Evolutionary conservation across 768 basidiomycete genomes (phyloP), one percentile per base, ranked within the genome.

Genomic region (Trametes coccinea): DNA sequence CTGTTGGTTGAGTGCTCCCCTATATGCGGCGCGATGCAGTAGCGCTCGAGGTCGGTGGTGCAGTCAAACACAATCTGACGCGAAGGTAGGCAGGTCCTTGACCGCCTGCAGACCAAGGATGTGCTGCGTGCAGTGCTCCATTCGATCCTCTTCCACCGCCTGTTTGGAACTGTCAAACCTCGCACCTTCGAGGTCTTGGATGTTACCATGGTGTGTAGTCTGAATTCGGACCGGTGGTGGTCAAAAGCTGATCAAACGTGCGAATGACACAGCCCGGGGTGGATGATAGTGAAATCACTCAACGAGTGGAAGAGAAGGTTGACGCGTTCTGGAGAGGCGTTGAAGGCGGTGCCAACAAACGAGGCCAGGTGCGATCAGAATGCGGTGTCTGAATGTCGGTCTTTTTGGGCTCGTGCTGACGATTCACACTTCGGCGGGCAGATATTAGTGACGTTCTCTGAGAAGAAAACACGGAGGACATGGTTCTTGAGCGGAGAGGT

Each of bases 161-260:
- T 92, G 17, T 91, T 93, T 69, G 92, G 92, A 3, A 86, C 84
- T 0, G 82, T 93, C 45, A 90, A 87, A 66, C 88, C 92, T 0
- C 82, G 83, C 66, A 87, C 81, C 2, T 87, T 89, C 61, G 92
- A 93, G 59, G 86, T 93, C 0, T 79, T 92, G 10, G 92, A 93
- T 71, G 85, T 94, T 22, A 92, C 91, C 1, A 88, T 94, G 86
- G 91, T 92, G 54, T 43, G 85, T 55, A 14, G 37, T 58, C 48
- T 5, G 22, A 39, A 7, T 17, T 29, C 41, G 14, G 9, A 43
- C 13, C 41, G 0, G 14, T 14, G 9, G 5, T 14, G 2, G n/a
- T 43, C 34, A 37, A 11, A 5, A 11, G 11, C 34, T 37, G 6
- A 37, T 37, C 34, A 37, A 37, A 11, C 11, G 22, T 37, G 34